phyloP scores from a whole-genome alignment of 208 protist species.

The Angomonas ambiguus region DNA sequence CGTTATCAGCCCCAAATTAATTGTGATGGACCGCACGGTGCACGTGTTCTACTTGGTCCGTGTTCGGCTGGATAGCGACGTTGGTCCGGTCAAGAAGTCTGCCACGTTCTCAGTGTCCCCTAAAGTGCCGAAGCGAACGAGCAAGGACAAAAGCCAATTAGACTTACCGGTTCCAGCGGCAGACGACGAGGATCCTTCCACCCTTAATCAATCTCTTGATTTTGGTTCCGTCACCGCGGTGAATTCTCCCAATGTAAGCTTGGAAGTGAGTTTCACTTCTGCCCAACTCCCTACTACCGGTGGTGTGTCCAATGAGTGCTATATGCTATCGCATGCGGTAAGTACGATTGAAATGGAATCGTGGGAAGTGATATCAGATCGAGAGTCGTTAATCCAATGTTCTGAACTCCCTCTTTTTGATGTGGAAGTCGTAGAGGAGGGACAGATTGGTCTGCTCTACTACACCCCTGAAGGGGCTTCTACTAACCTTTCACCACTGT shows the following conservation, averaged over 20 bases:
- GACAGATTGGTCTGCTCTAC: background rate
- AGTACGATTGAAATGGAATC: slow-evolving; percentile 10
- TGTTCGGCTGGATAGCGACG: background rate
- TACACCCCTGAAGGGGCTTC: background rate
- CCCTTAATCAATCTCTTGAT: background rate
- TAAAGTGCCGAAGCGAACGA: background rate
- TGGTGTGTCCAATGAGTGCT: background rate
- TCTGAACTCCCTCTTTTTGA: background rate
- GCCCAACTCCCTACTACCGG: background rate
- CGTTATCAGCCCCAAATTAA: slow-evolving; percentile 28
- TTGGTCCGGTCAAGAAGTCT: background rate
- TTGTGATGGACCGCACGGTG: slow-evolving; percentile 25
- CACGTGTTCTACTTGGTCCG: slow-evolving; percentile 55
- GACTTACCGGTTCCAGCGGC: background rate
- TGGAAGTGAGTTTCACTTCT: background rate
- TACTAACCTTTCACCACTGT: background rate
- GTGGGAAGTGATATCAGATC: slow-evolving; percentile 27
- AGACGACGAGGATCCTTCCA: background rate
- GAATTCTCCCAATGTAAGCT: background rate
- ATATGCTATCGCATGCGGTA: slow-evolving; percentile 34
- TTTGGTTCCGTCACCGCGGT: background rate
- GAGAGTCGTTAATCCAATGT: slow-evolving; percentile 22
- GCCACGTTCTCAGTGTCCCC: background rate
- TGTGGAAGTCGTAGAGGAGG: background rate
- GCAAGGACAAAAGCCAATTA: background rate